Evolutionary conservation across 768 basidiomycete species (phyloP).

Genomic region (Naganishia randhawae): DNA sequence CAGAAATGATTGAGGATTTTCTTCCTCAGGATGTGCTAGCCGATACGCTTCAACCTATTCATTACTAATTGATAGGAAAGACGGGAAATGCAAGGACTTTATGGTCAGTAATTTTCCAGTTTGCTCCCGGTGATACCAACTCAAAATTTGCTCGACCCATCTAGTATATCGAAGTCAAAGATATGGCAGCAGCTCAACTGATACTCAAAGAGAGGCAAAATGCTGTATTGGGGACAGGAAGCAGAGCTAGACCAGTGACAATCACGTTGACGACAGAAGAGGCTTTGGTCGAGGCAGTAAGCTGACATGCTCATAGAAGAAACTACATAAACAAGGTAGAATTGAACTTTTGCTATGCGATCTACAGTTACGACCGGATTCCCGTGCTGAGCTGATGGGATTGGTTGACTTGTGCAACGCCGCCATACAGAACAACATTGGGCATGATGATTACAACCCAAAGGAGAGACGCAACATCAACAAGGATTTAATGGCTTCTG

Average conservation of each 20-base stretch:
- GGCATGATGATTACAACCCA: slow-evolving; percentile 19
- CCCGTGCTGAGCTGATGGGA: slow-evolving; percentile 34
- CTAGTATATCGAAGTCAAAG: slow-evolving; percentile 42
- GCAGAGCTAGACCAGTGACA: slow-evolving; percentile 39
- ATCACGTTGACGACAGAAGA: slow-evolving; percentile 35
- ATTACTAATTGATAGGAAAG: slow-evolving; percentile 39
- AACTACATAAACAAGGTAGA: neutral
- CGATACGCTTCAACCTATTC: slow-evolving; percentile 36
- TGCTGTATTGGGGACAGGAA: slow-evolving; percentile 33
- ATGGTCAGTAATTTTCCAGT: slow-evolving; percentile 30
- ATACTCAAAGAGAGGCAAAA: slow-evolving; percentile 42
- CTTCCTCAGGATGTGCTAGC: slow-evolving; percentile 34
- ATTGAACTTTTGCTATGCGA: slow-evolving; percentile 4
- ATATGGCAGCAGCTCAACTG: slow-evolving; percentile 32
- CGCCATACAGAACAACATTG: slow-evolving; percentile 28
- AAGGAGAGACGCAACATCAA: neutral
- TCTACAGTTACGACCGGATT: slow-evolving; percentile 39
- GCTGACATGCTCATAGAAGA: neutral
- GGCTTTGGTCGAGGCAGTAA: slow-evolving; percentile 38
- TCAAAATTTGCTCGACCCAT: neutral
- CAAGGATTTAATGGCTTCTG: neutral
- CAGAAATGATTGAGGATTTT: slow-evolving; percentile 34
- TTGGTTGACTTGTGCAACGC: slow-evolving; percentile 40
- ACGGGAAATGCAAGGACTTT: slow-evolving; percentile 42
- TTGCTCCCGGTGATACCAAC: neutral